Base-by-base conservation (phyloP, 2,329 filamentous ascomycete genomes). In the Claviceps purpurea region DNA sequence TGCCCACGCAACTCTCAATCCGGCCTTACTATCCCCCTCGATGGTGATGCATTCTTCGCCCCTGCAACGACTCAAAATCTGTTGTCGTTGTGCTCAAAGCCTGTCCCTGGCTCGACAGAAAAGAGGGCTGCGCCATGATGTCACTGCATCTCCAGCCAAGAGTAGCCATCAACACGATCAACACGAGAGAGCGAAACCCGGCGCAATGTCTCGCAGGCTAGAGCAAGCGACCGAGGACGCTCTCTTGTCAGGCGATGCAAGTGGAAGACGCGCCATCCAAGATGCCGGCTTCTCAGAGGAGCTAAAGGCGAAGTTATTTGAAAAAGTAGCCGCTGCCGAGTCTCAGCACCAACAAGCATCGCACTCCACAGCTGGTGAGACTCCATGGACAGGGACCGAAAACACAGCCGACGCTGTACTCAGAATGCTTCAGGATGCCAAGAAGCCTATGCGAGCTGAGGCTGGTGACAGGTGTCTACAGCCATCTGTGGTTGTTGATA, bases 401-500 rank as follows among this genome's bases (percentile, higher is more conserved):
- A 73, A 72, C 5, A 70, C 84, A 1, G 79, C 84, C 59, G 89
- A 96, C 64, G 77, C 85, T 0, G 82, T 89, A 22, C 70, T 95
- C 48, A 82, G 93, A 37, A 97, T 97, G 86, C 68, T 93, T 11
- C 78, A 87, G 52, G 89, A 95, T 63, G 78, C 87, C 26, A 80
- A 79, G 54, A 89, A 89, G 61, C 86, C 85, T 0, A 70, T 94
- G 48, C 68, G 65, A 14, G 72, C 72, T 4, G 70, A 67, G 0
- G 59, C 76, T 3, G 69, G 78, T 39, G 73, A 73, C 2, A 72
- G 71, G 24, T 65, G 70, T 14, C 69, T 70, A 45, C 70, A 73
- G 45, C 69, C 73, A 0, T 66, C 72, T 8, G 20, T 34, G 38
- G 69, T 73, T 0, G 72, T 81, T 5, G 77, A 82, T 55, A 68